These are phyloP conservation scores for Aspergillus olivimuriae DNA, from an alignment of 495 filamentous ascomycete genomes.

Conservation along the genomic window DNA sequence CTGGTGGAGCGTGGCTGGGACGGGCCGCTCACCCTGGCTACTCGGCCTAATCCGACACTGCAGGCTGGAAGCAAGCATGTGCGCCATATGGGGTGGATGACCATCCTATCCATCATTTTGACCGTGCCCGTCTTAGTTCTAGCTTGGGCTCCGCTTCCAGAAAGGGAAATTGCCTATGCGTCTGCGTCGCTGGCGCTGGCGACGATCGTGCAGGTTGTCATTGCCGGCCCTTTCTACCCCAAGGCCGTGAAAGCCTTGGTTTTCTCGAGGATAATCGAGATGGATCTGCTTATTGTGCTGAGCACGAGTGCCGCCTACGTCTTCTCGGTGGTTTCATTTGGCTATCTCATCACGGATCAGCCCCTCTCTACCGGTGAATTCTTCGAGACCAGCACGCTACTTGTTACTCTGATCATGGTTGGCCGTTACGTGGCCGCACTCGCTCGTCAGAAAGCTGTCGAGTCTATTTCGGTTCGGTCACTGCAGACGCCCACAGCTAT, in stretches of 20 bases:
- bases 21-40: slow-evolving; percentile 39
- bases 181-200: slow-evolving; percentile 58
- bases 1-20: slow-evolving; percentile 40
- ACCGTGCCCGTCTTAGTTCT: slow-evolving; percentile 73
- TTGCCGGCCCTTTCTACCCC: slow-evolving; percentile 64
- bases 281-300: slow-evolving; percentile 70
- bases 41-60: slow-evolving; percentile 40
- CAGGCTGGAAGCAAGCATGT: slow-evolving; percentile 55
- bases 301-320: slow-evolving; percentile 71
- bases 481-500: slow-evolving; percentile 42
- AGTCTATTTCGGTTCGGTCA: slow-evolving; percentile 59
- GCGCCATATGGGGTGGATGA: slow-evolving; percentile 49
- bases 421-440: slow-evolving; percentile 58
- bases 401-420: slow-evolving; percentile 70
- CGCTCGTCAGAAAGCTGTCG: slow-evolving; percentile 58
- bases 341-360: slow-evolving; percentile 36
- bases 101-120: slow-evolving; percentile 49
- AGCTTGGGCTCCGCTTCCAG: slow-evolving; percentile 56
- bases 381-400: slow-evolving; percentile 73
- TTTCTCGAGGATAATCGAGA: slow-evolving; percentile 60
- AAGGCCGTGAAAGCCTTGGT: slow-evolving; percentile 57
- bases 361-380: slow-evolving; percentile 56
- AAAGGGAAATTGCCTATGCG: slow-evolving; percentile 40
- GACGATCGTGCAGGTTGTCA: slow-evolving; percentile 57
- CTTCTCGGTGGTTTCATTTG: slow-evolving; percentile 67